A percentile compares a stretch with the other conserved stretches of the same genome.
Evolutionary conservation across 768 basidiomycete species (phyloP).

Genomic region (Chiua virens): DNA sequence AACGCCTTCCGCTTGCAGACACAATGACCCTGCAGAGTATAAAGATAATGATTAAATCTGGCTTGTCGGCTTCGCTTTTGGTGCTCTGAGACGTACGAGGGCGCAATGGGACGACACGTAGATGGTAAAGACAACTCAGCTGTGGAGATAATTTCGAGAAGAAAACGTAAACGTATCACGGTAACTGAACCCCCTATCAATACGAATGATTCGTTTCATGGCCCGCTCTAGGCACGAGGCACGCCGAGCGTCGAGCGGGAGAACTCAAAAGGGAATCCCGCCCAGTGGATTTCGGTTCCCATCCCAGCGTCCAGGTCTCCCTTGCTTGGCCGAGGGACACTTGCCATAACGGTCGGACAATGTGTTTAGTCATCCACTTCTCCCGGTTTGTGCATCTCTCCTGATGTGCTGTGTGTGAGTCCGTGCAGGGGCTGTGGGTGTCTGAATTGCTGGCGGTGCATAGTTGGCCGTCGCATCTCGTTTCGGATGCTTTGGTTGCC

Average conservation of each 20-base stretch:
- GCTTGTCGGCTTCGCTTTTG: not conserved
- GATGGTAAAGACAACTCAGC: too few species aligned
- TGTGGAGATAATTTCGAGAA: not conserved
- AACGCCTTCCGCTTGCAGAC: too few species aligned
- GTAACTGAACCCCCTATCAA: constrained; percentile 16
- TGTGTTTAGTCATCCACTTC: too few species aligned
- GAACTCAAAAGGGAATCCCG: too few species aligned
- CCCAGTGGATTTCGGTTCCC: too few species aligned
- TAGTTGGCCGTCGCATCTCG: not conserved
- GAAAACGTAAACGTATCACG: constrained; percentile 7
- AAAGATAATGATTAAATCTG: too few species aligned
- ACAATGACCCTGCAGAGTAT: too few species aligned
- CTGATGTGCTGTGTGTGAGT: not conserved
- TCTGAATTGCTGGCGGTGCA: not conserved
- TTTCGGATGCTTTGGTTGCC: constrained; percentile 22
- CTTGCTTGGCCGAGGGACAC: too few species aligned
- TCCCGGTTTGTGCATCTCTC: constrained; percentile 5
- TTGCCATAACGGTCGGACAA: too few species aligned
- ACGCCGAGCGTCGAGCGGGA: too few species aligned
- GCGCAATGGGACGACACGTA: too few species aligned
- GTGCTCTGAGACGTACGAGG: constrained; percentile 3
- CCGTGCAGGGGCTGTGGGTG: constrained; percentile 9
- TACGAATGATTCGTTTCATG: constrained; percentile 7
- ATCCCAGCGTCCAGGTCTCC: too few species aligned
- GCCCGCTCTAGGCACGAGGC: not conserved